Percentiles rank a stretch among this genome's conserved stretches.
phyloP scores from a whole-genome alignment of 208 protist genomes.

The Porcisia hertigi region DNA sequence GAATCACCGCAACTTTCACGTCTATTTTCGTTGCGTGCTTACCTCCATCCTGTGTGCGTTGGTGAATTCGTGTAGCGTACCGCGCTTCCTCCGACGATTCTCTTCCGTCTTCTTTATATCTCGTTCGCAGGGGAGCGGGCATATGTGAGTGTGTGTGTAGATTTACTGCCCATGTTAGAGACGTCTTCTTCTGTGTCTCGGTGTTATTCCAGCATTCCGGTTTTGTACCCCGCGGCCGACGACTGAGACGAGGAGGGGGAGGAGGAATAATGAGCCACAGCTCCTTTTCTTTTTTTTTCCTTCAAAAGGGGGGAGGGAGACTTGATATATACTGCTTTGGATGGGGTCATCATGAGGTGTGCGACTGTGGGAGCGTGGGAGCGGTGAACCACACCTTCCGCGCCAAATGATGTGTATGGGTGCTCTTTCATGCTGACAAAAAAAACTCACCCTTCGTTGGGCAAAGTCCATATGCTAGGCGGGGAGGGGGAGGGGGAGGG shows the following conservation, averaged over 20 bases:
- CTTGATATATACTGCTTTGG: neutral
- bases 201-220: too few species aligned
- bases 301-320: too few species aligned
- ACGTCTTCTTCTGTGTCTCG: too few species aligned
- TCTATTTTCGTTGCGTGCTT: neutral
- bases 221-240: too few species aligned
- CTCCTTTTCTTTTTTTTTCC: too few species aligned
- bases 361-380: neutral
- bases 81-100: neutral
- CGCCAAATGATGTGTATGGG: neutral
- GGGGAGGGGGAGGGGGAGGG: too few species aligned
- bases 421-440: neutral
- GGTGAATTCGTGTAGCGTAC: neutral
- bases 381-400: neutral
- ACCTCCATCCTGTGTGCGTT: neutral
- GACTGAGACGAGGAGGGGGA: too few species aligned
- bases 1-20: neutral
- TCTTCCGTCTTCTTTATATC: neutral
- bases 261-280: too few species aligned
- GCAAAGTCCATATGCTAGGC: neutral
- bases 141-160: neutral
- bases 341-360: neutral
- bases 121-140: neutral
- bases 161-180: too few species aligned
- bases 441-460: neutral